Base-by-base conservation (phyloP, 78 protist genomes). In the Protostelium mycophagum region DNA sequence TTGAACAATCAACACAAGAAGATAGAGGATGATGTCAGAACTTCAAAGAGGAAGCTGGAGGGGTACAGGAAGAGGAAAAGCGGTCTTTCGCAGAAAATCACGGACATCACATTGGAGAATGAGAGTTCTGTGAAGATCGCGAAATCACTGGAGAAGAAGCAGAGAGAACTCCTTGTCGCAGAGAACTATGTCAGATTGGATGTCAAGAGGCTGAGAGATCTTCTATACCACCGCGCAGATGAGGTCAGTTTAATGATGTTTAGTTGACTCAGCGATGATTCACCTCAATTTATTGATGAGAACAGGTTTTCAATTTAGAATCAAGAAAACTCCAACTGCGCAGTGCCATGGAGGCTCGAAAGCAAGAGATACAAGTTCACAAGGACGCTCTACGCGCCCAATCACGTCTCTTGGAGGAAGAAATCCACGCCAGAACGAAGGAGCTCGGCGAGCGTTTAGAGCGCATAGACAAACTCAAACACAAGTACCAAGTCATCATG, bases 101-200 rank as follows among this genome's bases (percentile, higher is more conserved):
- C 34, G 34, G 91, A 87, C 84, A 87, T 91, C 31, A 37, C 0
- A 37, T 87, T 91, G 35, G 91, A 91, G 86, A 91, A 87, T 16
- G 94, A 87, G 5, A 83, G 36, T 35, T 38, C 63, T 10, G 37
- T 28, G 83, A 34, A 37, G 51, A 39, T 86, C 84, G 63, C 87
- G 38, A 34, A 83, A 73, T 38, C 0, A 25, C 0, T 36, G 28
- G 28, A 36, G 34, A 86, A 87, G 91, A 0, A 1, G n/a, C 92
- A 94, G 91, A 95, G 94, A 91, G 91, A 91, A 84, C 0, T 28
- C 35, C 39, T 93, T 35, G 96, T 96, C 37, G 63, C 51, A 87
- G 51, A 83, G n/a, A 96, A 96, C 86, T 84, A 94, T 38, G 92
- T 93, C 35, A 28, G 88, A 83, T 92, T 96, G 89, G 96, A 96